Conservation (phyloP, 768 basidiomycete genomes). For the Serpula lacrymans region DNA sequence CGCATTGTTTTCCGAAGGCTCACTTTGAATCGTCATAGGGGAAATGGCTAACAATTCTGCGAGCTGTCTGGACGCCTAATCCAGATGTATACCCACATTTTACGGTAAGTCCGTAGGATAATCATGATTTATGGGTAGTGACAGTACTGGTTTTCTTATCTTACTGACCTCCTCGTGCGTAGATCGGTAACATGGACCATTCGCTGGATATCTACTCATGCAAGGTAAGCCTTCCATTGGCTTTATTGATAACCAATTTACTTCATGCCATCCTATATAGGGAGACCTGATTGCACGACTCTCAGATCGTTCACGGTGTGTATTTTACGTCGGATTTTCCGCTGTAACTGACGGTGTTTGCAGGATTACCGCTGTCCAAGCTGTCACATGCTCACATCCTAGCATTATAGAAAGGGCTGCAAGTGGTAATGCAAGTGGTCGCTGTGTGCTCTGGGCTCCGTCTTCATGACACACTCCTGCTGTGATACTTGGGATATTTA, state of each 20-base stretch:
- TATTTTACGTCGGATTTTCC: not conserved
- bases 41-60: slow-evolving; percentile 75
- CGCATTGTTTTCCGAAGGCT: slow-evolving; percentile 1
- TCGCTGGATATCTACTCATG: slow-evolving; percentile 70
- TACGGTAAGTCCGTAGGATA: slow-evolving; percentile 47
- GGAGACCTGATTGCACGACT: slow-evolving; percentile 69
- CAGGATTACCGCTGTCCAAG: slow-evolving; percentile 80
- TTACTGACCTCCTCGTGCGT: not conserved
- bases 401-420: slow-evolving; percentile 68
- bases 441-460: slow-evolving; percentile 79
- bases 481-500: too few species aligned
- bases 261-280: slow-evolving; percentile 33
- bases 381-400: slow-evolving; percentile 89
- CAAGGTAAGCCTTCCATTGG: slow-evolving; percentile 42
- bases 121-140: not conserved
- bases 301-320: slow-evolving; percentile 53
- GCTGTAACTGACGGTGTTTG: not conserved
- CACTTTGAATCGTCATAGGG: slow-evolving; percentile 49
- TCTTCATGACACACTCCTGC: too few species aligned
- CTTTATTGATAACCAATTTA: not conserved
- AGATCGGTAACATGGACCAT: slow-evolving; percentile 82
- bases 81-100: slow-evolving; percentile 81
- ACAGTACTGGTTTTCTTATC: not conserved
- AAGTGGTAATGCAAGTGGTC: slow-evolving; percentile 75
- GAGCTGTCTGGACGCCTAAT: slow-evolving; percentile 77